These are phyloP conservation scores for Cyphellophora europaea DNA, from an alignment of 2,329 filamentous ascomycete genomes.

Conservation along the genomic window DNA sequence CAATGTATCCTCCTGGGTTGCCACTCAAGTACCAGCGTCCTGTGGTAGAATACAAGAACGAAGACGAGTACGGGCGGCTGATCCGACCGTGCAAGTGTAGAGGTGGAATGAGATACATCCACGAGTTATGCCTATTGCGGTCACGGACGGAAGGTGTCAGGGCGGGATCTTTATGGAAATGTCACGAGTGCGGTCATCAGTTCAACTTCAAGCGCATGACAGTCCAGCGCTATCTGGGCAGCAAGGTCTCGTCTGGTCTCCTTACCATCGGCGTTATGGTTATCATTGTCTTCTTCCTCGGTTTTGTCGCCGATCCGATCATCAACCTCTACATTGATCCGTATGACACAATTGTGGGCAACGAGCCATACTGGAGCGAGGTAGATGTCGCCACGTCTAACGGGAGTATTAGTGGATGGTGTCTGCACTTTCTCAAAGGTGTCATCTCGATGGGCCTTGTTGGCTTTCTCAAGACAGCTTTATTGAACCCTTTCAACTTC, in stretches of 20 bases:
- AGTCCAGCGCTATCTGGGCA: slow-evolving; percentile 44
- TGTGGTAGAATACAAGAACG: slow-evolving; percentile 61
- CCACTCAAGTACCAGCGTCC: slow-evolving; percentile 49
- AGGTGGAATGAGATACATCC: slow-evolving; percentile 86
- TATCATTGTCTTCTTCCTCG: slow-evolving; percentile 66
- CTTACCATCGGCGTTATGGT: slow-evolving; percentile 67
- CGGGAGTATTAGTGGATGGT: slow-evolving; percentile 51
- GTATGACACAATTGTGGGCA: slow-evolving; percentile 43
- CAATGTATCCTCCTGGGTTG: slow-evolving; percentile 43
- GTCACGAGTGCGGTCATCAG: slow-evolving; percentile 16
- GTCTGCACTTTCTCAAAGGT: slow-evolving; percentile 79
- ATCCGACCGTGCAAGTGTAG: slow-evolving; percentile 89
- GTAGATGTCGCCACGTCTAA: slow-evolving; percentile 6
- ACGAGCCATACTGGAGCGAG: slow-evolving; percentile 26
- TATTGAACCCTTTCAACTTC: slow-evolving; percentile 64
- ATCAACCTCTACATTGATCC: slow-evolving; percentile 83
- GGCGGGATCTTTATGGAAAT: slow-evolving; percentile 18
- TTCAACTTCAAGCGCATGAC: slow-evolving; percentile 19
- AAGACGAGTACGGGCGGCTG: slow-evolving; percentile 63
- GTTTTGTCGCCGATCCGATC: slow-evolving; percentile 87
- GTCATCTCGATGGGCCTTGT: slow-evolving; percentile 81
- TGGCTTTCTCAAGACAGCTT: slow-evolving; percentile 72
- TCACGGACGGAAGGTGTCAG: slow-evolving; percentile 69
- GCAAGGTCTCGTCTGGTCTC: slow-evolving; percentile 54
- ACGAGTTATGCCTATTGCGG: slow-evolving; percentile 75